Base-by-base conservation (phyloP, 1,139 yeast species). In the Waltiozyma sp. region DNA sequence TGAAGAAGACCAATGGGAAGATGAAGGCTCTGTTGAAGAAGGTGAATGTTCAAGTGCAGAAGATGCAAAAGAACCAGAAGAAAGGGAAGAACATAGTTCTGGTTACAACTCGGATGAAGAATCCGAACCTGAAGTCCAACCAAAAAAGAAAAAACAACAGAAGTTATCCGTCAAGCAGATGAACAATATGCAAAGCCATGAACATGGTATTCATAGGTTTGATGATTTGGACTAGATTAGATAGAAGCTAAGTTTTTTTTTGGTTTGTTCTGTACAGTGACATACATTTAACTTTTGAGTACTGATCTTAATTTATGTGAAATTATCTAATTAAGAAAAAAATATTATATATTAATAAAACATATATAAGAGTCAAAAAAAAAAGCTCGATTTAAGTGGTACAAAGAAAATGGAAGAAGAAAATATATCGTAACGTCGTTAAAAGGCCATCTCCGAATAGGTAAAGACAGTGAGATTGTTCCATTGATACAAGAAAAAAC, bases 171-270 rank as follows among this genome's bases (percentile, higher is more conserved):
- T 72, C 37, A 74, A 73, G 47, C 77, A 72, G 49, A 54, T 69
- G 40, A 63, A 69, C 40, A 74, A 73, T 47, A 55, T 66, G 52
- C 78, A 72, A 48, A 68, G 65, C 40, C 78, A 73, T 42, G 79
- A 77, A 46, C 84, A 80, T 49, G 89, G 91, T 0, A 82, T 83
- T 43, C 68, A 74, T 38, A 71, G 64, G 47, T 81, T 81, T 52
- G 87, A 80, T n/a, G 87, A 71, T 41, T 62, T 80, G 44, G 23
- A 21, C 8, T 21, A 8, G 8, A 21, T 21, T 8, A 4, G 23
- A n/a, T n/a, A n/a, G n/a, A n/a, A n/a, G n/a, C n/a, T n/a, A n/a
- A n/a, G n/a, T n/a, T n/a, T n/a, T n/a, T n/a, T n/a, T n/a, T n/a
- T n/a, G n/a, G n/a, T n/a, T n/a, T n/a, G n/a, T n/a, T n/a, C n/a